A percentile compares a stretch with the other conserved stretches of the same genome.
Conservation (phyloP, 2,329 filamentous ascomycete genomes). For the Aspergillus pseudonomiae region DNA sequence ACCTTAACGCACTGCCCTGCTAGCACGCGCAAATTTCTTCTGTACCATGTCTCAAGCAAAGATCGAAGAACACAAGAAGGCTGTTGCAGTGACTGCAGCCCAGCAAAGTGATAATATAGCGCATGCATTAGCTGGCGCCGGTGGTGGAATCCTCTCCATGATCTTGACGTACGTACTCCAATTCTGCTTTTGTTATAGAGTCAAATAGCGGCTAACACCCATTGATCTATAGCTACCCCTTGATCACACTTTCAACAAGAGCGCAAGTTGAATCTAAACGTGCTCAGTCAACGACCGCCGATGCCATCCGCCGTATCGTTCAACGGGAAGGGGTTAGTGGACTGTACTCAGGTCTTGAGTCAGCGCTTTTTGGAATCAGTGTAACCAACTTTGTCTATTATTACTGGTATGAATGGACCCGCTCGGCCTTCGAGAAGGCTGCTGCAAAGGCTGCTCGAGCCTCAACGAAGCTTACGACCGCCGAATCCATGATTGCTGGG, state of each 20-base stretch:
- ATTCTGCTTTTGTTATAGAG: slow-evolving; percentile 4
- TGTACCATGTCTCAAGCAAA: slow-evolving; percentile 44
- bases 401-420: slow-evolving; percentile 99
- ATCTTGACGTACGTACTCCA: slow-evolving; percentile 71
- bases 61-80: slow-evolving; percentile 38
- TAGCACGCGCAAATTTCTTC: background rate
- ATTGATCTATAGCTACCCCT: slow-evolving; percentile 71
- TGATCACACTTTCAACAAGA: slow-evolving; percentile 95
- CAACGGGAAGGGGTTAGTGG: slow-evolving; percentile 87
- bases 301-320: slow-evolving; percentile 82
- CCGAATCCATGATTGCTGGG: slow-evolving; percentile 93
- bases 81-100: slow-evolving; percentile 58
- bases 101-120: slow-evolving; percentile 96
- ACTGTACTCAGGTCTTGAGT: slow-evolving; percentile 90
- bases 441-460: slow-evolving; percentile 72
- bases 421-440: slow-evolving; percentile 77
- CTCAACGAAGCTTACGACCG: slow-evolving; percentile 80
- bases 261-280: slow-evolving; percentile 97
- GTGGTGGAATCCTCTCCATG: slow-evolving; percentile 94
- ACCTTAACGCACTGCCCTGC: background rate
- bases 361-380: slow-evolving; percentile 94
- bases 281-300: slow-evolving; percentile 79
- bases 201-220: slow-evolving; percentile 7
- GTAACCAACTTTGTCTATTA: slow-evolving; percentile 99
- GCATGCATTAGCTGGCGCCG: slow-evolving; percentile 88